Conservation (phyloP, 2,329 filamentous ascomycete species). For the Lachnellula arida region DNA sequence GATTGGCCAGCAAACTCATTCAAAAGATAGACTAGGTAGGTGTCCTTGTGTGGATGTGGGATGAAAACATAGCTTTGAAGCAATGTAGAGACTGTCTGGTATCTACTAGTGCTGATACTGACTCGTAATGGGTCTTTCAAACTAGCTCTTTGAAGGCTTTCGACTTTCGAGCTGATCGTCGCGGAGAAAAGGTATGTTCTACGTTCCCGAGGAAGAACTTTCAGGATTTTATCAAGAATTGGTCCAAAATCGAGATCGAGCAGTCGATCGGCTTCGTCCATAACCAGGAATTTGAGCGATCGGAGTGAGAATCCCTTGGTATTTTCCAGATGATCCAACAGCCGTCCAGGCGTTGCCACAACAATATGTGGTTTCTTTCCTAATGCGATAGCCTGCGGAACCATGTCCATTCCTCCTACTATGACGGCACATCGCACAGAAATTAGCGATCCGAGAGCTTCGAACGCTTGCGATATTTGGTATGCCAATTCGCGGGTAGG, state of each 20-base stretch:
- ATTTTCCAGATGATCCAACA: conserved; percentile 91
- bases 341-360: conserved; percentile 83
- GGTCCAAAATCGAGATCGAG: conserved; percentile 93
- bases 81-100: conserved; percentile 87
- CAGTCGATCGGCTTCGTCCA: conserved; percentile 90
- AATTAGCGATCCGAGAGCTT: conserved; percentile 81
- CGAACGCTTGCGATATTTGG: conserved; percentile 84
- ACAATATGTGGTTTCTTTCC: conserved; percentile 95
- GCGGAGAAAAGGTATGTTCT: conserved; percentile 90
- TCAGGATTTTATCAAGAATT: conserved; percentile 87
- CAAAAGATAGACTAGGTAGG: conserved; percentile 79
- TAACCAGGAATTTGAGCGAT: conserved; percentile 79
- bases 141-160: conserved; percentile 84
- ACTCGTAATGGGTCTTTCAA: conserved; percentile 80
- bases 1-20: conserved; percentile 85
- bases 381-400: conserved; percentile 81
- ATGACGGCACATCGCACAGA: conserved; percentile 82
- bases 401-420: conserved; percentile 94
- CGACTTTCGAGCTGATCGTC: conserved; percentile 90
- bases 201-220: conserved; percentile 73
- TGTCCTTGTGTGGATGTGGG: conserved; percentile 82
- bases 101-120: conserved; percentile 75
- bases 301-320: conserved; percentile 91
- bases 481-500: conserved; percentile 91
- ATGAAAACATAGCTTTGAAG: conserved; percentile 84